Base-by-base conservation (phyloP, 805 yeast species). In the Kregervanrija pseudodelftensis region DNA sequence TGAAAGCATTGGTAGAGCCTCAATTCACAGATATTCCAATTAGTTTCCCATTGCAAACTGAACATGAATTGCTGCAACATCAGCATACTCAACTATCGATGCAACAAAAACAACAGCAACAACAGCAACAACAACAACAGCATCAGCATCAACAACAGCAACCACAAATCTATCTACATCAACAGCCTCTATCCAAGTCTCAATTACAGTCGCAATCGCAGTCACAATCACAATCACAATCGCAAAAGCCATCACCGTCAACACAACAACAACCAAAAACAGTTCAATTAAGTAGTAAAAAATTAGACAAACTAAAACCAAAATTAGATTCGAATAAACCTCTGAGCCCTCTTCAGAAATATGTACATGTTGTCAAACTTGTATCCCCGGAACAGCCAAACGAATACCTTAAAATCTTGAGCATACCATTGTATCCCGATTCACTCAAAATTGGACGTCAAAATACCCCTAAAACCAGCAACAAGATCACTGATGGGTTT, bases 401-500 rank as follows among this genome's bases (percentile, higher is more conserved):
- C 5, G 85, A 80, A 39, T 53, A 55, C 36, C 74, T 80, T 46
- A 93, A 91, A 61, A 80, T 83, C 42, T 68, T 93, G 35, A 78
- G 77, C 11, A 80, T 93, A 8, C 97, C 98, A 1, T 73, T 77
- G 46, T 72, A 70, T 47, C 99, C 99, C 0, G 89, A 85, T 11
- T 80, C 87, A 3, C 66, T 90, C 42, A 87, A 87, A 59, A 70
- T 93, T 17, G 99, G 99, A 1, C 75, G 99, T 44, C 98, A 95
- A 39, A 82, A 85, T 13, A 85, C 83, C 51, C 70, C 85, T 3
- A 74, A 72, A 49, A 69, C 73, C 39, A 70, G 72, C 45, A 79
- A 78, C 33, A 77, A 73, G 49, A 69, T 85, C 2, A 82, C 85
- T 33, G 95, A 95, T 60, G 99, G 98, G 0, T 90, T 76, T 61